Base-by-base conservation (phyloP, 345 rosid species). In the Alliaria petiolata region DNA sequence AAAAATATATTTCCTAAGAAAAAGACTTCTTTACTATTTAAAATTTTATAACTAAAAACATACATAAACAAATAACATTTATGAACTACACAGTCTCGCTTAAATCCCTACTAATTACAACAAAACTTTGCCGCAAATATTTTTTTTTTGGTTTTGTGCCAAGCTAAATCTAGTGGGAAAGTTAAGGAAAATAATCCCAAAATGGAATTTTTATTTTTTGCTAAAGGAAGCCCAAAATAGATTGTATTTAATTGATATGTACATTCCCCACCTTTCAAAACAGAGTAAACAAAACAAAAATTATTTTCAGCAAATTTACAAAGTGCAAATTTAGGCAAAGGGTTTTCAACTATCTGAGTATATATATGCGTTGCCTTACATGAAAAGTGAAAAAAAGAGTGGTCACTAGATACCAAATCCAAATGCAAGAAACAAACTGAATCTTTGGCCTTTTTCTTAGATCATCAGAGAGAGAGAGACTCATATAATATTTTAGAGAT, bases 401-500 rank as follows among this genome's bases (percentile, higher is more conserved):
- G 39, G 17, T 5, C 30, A 69, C 36, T 10, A 69, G 17, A 57
- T 16, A 57, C 28, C 16, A 60, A 61, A 40, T 61, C 26, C 67
- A 70, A 50, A 51, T 50, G 44, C 68, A 61, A 71, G 35, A 61
- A 55, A 30, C 34, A 62, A 52, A 51, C 53, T 31, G 7, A 50
- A 31, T 61, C 68, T 51, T 61, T 51, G 43, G 22, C 22, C 30
- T 22, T 51, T 50, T 2, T 30, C 60, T 38, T 39, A 26, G 67
- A 38, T 42, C 54, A 42, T 62, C 71, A 53, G 6, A 64, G 45
- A 70, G 57, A 69, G 58, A 35, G 45, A 69, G 43, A 19, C 34
- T 16, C 49, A 35, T 7, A 47, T 8, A 61, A 30, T 54, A 60
- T 20, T 54, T 45, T 38, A n/a, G 28, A 16, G 50, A 57, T 65